Conservation (phyloP, 148 eudicot genomes). For the Euryodendron excelsum region DNA sequence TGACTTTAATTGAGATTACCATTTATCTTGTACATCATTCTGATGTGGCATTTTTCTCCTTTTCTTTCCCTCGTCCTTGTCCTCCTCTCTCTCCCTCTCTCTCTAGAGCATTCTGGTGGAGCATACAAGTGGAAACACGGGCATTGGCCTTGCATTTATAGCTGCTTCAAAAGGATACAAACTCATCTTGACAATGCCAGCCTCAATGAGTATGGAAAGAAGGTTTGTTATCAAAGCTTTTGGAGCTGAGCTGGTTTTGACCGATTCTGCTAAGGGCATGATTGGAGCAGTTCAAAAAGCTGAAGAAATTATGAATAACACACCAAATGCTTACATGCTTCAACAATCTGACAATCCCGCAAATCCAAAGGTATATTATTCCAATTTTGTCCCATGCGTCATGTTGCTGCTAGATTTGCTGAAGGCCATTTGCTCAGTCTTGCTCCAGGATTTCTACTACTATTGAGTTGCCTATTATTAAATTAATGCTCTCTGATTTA, state of each 20-base stretch:
- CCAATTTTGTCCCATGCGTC: not conserved
- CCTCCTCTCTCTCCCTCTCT: not conserved
- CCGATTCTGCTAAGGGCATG: conserved; percentile 95
- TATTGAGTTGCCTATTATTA: not conserved
- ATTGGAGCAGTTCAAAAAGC: conserved; percentile 92
- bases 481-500: not conserved
- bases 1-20: not conserved
- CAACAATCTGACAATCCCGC: conserved; percentile 97
- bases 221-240: conserved; percentile 92
- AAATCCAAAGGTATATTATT: conserved; percentile 72
- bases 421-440: not conserved
- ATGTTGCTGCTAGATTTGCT: too few relatives aligned
- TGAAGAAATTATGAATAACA: conserved; percentile 69
- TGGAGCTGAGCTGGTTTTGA: conserved; percentile 90
- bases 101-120: conserved; percentile 78
- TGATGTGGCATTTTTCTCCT: not conserved
- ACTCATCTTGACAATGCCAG: conserved; percentile 88
- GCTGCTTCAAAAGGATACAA: conserved; percentile 96
- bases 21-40: too few relatives aligned
- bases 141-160: conserved; percentile 92
- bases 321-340: conserved; percentile 85
- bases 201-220: conserved; percentile 96
- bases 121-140: conserved; percentile 95
- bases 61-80: not conserved
- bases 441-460: not conserved